Evolutionary conservation across 352 stramenopile genomes (phyloP), one percentile per base, ranked within the genome.

Genomic region (Phytophthora nicotianae): DNA sequence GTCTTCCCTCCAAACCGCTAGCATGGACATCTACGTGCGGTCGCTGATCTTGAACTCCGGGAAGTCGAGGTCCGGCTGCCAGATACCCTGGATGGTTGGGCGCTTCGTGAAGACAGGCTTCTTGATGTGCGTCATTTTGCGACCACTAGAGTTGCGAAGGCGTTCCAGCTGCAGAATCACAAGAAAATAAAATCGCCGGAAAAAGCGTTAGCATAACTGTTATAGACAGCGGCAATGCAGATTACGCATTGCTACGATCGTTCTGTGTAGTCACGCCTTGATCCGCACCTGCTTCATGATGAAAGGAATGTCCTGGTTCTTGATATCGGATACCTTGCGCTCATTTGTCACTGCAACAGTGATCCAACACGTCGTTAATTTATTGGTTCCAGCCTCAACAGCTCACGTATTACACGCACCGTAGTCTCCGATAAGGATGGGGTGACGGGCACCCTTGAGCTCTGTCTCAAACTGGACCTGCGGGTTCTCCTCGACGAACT

Each of bases 71-170:
- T 94, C 85, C 56, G 83, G 87, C 68, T 96, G 87, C 87, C 87
- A 96, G 56, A 96, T 93, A 52, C 87, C 87, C 68, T 96, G 87
- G 19, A 94, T 79, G 20, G 83, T 93, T 32, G 74, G 82, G 56
- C 84, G 82, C 68, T 91, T 92, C 17, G 87, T 82, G 69, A 90
- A 79, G 24, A 96, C 83, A 0, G 87, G 87, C 29, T 84, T 85
- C 69, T 96, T 96, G 63, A 96, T 89, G 50, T 43, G 62, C 55
- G 87, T 96, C 87, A 96, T 94, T 77, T 96, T 96, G 46, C 87
- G 81, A 54, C 87, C 87, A 58, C 87, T 96, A 58, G 87, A 89
- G 79, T 94, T 88, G 48, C 88, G 76, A 65, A 96, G 63, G 32
- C 88, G 85, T 69, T 94, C 79, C 21, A 96, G 75, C 86, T 94